Percentiles rank a stretch among this genome's conserved stretches.
phyloP scores from a whole-genome alignment of 352 stramenopile species.

The Phytopythium delawarense region DNA sequence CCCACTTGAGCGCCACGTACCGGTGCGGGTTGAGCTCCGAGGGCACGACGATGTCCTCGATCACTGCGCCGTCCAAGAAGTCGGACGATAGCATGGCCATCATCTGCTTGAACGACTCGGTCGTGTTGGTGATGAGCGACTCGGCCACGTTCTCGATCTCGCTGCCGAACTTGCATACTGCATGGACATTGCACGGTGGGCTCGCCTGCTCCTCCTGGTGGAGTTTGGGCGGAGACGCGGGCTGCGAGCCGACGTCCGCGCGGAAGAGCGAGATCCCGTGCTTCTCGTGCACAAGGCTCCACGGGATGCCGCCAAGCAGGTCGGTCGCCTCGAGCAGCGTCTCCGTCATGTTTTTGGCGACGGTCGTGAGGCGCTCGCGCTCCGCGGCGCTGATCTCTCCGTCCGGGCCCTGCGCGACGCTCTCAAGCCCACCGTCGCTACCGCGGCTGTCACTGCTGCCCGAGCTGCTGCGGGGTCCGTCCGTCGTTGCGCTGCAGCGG shows the following conservation, averaged over 20 bases:
- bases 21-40: conserved; percentile 59
- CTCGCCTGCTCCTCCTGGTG: conserved; percentile 21
- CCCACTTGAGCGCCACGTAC: conserved; percentile 85
- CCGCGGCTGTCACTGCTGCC: neutral
- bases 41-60: conserved; percentile 78
- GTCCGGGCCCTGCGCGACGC: conserved; percentile 9
- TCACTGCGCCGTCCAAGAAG: conserved; percentile 77
- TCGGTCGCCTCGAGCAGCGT: conserved; percentile 72
- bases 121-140: conserved; percentile 78
- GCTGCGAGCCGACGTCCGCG: conserved; percentile 41
- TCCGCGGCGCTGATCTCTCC: conserved; percentile 23
- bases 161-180: conserved; percentile 74
- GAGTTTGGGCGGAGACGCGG: conserved; percentile 13
- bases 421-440: neutral
- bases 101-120: conserved; percentile 80
- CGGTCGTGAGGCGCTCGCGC: conserved; percentile 59
- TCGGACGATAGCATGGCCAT: conserved; percentile 82
- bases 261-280: conserved; percentile 83
- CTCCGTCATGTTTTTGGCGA: conserved; percentile 82
- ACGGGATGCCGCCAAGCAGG: conserved; percentile 64
- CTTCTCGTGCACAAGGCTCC: conserved; percentile 75
- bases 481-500: neutral
- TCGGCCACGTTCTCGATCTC: conserved; percentile 80
- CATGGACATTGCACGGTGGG: conserved; percentile 83
- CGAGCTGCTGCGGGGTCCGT: neutral